Conservation (phyloP, 176 grass and related monocot species). For the Alloteropsis semialata region DNA sequence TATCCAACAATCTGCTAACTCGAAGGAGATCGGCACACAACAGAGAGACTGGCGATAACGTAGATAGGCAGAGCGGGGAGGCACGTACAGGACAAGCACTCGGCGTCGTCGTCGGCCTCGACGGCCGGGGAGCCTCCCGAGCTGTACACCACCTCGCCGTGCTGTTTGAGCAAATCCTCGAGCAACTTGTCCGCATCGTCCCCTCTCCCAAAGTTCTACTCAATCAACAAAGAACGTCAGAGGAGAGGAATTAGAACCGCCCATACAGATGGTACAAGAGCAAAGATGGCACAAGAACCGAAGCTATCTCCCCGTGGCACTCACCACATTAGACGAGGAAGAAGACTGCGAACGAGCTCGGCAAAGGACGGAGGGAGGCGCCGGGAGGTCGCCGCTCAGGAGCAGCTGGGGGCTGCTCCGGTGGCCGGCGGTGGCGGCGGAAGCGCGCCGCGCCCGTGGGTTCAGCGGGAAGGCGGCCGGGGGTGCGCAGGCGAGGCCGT, state of each 20-base stretch:
- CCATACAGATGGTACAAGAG: too few relatives aligned
- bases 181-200: constrained; percentile 71
- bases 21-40: neutral
- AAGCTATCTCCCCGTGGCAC: neutral
- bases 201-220: constrained; percentile 43
- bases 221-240: neutral
- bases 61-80: neutral
- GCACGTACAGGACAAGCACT: constrained; percentile 75
- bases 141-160: constrained; percentile 86
- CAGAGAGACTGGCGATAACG: neutral
- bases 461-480: neutral
- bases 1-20: neutral
- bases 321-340: constrained; percentile 49
- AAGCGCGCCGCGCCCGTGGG: neutral
- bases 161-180: constrained; percentile 87
- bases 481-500: constrained; percentile 22
- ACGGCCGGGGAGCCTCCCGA: constrained; percentile 27
- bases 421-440: neutral
- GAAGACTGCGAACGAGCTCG: constrained; percentile 38
- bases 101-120: constrained; percentile 74
- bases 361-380: neutral
- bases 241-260: neutral
- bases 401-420: constrained; percentile 1
- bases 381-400: constrained; percentile 22
- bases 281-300: neutral